Evolutionary conservation across 1,284 basidiomycete genomes (phyloP), one percentile per base, ranked within the genome.

Genomic region (Ganoderma lucidum): DNA sequence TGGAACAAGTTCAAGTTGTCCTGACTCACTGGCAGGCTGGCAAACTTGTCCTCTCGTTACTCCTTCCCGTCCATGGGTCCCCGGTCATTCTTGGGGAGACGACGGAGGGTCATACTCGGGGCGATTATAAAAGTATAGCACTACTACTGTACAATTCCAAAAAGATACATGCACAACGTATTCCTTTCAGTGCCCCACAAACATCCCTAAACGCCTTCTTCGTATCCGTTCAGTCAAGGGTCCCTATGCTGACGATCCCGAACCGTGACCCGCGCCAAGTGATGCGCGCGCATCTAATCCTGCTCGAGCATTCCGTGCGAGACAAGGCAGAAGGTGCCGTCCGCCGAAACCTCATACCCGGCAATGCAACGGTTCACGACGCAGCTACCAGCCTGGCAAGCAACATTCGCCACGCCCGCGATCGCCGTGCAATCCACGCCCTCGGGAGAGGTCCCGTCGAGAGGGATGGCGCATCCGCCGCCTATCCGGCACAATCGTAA

Each of bases 381-480:
- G 73, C 88, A 90, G 19, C 76, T 66, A 17, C 87, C 85, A 8
- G 67, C 67, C 8, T 79, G 66, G 75, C 88, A 90, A 14, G 83
- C 78, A 48, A 88, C 87, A 66, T 86, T 84, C 35, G 81, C 81
- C 45, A 86, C 84, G 23, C 85, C 83, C 6, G 80, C 78, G 45
- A 89, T 80, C 14, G 82, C 80, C 4, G 86, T 85, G 75, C 88
- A 89, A 73, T 90, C 88, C 19, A 74, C 62, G 28, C 84, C 84
- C 17, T 68, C 66, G 3, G 76, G 69, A 32, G 77, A 73, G 35
- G 69, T 74, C 2, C 74, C 75, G 37, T 76, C 75, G 42, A 83
- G 77, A 0, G 82, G 80, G 9, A 83, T 73, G 19, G 79, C 74
- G 70, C 87, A 88, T n/a, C 87, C 87, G 62, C 87, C 87, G 69